Evolutionary conservation across 305 asterid genomes (phyloP).

Genomic region (Fraxinus velutina): DNA sequence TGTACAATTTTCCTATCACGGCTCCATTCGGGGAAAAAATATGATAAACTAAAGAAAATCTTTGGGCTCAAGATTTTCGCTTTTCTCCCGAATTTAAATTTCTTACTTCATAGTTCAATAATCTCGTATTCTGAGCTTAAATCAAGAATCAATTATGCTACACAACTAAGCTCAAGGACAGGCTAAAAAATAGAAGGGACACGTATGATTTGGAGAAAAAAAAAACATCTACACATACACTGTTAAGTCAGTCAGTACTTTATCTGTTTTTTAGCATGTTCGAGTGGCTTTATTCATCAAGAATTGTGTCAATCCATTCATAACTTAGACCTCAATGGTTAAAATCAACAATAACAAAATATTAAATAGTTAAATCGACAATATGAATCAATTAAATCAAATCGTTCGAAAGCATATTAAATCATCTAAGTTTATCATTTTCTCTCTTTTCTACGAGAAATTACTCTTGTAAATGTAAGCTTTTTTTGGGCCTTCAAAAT

Average conservation of each 20-base stretch:
- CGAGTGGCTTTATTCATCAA: too few species aligned
- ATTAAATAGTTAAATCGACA: too few species aligned
- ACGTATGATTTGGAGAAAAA: too few species aligned
- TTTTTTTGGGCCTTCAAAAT: background rate
- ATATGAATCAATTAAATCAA: background rate
- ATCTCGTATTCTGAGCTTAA: background rate
- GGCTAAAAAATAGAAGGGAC: too few species aligned
- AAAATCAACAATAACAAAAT: background rate
- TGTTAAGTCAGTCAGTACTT: too few species aligned
- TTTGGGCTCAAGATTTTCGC: background rate
- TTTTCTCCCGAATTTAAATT: background rate
- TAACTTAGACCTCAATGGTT: background rate
- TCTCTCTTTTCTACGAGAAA: too few species aligned
- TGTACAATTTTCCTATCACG: background rate
- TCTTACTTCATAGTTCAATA: background rate
- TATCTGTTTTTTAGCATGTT: too few species aligned
- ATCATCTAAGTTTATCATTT: too few species aligned
- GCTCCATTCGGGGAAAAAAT: background rate
- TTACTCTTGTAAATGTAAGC: background rate
- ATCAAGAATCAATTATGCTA: background rate
- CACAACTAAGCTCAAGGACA: too few species aligned
- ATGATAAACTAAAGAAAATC: background rate
- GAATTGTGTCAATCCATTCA: background rate
- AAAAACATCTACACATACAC: too few species aligned
- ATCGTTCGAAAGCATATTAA: background rate